Percentiles rank a stretch among this genome's conserved stretches.
These are phyloP conservation scores for Cavenderia fasciculata DNA, from an alignment of 78 protist species.

Conservation along the genomic window DNA sequence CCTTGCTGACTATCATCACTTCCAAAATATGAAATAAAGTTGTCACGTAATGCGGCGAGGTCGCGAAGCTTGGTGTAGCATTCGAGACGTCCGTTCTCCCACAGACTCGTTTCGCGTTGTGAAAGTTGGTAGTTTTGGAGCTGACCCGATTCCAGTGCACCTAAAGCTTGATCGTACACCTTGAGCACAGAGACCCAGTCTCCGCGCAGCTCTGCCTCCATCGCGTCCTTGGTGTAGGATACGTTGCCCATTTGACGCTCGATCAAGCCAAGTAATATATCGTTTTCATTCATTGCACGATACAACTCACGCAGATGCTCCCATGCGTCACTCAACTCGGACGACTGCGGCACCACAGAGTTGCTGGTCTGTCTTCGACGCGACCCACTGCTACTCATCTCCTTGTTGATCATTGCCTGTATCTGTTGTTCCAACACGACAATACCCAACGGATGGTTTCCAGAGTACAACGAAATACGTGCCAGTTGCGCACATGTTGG, in stretches of 20 bases:
- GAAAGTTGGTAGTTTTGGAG: slow-evolving; percentile 6
- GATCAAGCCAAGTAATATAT: slow-evolving; percentile 61
- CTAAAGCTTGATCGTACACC: slow-evolving; percentile 57
- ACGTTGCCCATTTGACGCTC: slow-evolving; percentile 30
- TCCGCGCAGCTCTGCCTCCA: slow-evolving; percentile 58
- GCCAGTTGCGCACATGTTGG: slow-evolving; percentile 19
- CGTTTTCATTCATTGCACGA: slow-evolving; percentile 64
- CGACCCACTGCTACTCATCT: background rate
- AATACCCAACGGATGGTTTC: slow-evolving; percentile 73
- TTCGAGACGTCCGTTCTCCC: slow-evolving; percentile 83
- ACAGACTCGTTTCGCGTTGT: slow-evolving; percentile 34
- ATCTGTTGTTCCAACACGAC: slow-evolving; percentile 30
- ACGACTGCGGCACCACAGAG: no score
- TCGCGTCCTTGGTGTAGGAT: slow-evolving; percentile 20
- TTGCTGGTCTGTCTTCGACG: background rate
- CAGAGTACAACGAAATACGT: background rate
- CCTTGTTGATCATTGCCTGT: background rate
- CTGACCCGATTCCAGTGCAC: slow-evolving; percentile 29
- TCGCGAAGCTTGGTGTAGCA: slow-evolving; percentile 43
- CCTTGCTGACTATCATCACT: no score
- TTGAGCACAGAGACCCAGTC: slow-evolving; percentile 58
- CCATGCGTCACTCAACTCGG: slow-evolving; percentile 37
- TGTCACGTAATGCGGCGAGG: slow-evolving; percentile 43
- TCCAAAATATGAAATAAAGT: slow-evolving; percentile 29
- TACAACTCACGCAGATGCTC: slow-evolving; percentile 64